Conservation (phyloP, 2,329 filamentous ascomycete genomes). For the Penicillium janthinellum region DNA sequence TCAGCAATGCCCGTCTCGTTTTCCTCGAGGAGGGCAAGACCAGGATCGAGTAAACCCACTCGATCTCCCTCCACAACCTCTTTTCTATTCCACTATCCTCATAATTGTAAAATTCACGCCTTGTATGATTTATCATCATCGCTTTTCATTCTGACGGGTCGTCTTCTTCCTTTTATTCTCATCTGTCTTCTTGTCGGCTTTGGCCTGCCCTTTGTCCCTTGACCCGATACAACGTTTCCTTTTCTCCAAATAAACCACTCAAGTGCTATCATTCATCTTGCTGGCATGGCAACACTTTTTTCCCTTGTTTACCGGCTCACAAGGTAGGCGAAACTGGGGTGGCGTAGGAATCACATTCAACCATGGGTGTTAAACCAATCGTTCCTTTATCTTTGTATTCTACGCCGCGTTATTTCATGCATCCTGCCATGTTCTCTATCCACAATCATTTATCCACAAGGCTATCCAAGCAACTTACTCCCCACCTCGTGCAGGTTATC, state of each 20-base stretch:
- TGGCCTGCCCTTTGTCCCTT: background rate
- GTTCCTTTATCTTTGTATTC: background rate
- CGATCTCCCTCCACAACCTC: background rate
- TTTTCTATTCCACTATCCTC: slow-evolving; percentile 2
- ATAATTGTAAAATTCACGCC: slow-evolving; percentile 21
- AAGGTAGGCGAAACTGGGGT: slow-evolving; percentile 12
- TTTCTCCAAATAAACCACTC: slow-evolving; percentile 1
- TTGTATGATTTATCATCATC: slow-evolving; percentile 23
- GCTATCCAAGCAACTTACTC: background rate
- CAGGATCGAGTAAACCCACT: slow-evolving; percentile 69
- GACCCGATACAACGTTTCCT: slow-evolving; percentile 12
- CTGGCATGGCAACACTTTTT: background rate
- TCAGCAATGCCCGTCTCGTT: slow-evolving; percentile 78
- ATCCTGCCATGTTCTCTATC: background rate
- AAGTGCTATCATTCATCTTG: background rate
- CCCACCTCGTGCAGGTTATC: too few species aligned
- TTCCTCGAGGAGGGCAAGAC: slow-evolving; percentile 98
- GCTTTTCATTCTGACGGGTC: slow-evolving; percentile 1
- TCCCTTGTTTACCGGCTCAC: slow-evolving; percentile 4
- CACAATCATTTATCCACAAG: background rate
- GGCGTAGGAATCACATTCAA: background rate
- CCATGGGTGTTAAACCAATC: background rate
- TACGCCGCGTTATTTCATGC: too few species aligned
- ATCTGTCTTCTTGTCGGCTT: slow-evolving; percentile 7
- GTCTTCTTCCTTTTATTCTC: slow-evolving; percentile 10